These are phyloP conservation scores for Nicotiana tomentosiformis DNA, from an alignment of 257 asterid genomes.

Conservation along the genomic window DNA sequence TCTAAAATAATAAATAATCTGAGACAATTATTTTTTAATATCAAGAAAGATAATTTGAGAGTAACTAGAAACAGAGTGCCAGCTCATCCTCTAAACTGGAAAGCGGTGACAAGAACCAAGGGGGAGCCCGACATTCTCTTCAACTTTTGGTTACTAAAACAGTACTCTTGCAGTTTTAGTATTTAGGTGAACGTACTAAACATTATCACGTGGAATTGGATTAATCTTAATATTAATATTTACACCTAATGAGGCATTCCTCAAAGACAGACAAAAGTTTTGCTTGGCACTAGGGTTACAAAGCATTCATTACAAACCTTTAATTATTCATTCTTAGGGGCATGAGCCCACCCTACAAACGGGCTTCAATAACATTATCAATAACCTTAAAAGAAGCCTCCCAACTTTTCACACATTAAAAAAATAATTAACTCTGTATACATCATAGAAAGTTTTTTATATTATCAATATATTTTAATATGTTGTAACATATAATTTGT, in stretches of 20 bases:
- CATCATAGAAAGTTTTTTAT: neutral
- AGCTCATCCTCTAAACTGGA: neutral
- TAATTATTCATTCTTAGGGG: constrained; percentile 4
- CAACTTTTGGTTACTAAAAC: neutral
- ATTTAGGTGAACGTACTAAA: neutral
- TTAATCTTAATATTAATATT: neutral
- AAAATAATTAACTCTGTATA: too few relatives aligned
- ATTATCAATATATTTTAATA: too few relatives aligned
- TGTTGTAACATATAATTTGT: too few relatives aligned
- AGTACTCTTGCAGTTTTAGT: neutral
- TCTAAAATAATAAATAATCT: too few relatives aligned
- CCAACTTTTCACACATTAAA: neutral
- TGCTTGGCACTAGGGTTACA: neutral
- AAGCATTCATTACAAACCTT: constrained; percentile 1
- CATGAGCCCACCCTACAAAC: neutral
- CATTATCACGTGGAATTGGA: neutral
- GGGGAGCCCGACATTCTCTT: neutral
- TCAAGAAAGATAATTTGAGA: too few relatives aligned
- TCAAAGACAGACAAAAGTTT: neutral
- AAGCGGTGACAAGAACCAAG: neutral
- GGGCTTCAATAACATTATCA: neutral
- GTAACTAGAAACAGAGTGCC: neutral
- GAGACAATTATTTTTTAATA: too few relatives aligned
- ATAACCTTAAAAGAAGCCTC: constrained; percentile 10
- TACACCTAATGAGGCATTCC: neutral